Evolutionary conservation across 768 basidiomycete genomes (phyloP).

Genomic region (Mycena metata): DNA sequence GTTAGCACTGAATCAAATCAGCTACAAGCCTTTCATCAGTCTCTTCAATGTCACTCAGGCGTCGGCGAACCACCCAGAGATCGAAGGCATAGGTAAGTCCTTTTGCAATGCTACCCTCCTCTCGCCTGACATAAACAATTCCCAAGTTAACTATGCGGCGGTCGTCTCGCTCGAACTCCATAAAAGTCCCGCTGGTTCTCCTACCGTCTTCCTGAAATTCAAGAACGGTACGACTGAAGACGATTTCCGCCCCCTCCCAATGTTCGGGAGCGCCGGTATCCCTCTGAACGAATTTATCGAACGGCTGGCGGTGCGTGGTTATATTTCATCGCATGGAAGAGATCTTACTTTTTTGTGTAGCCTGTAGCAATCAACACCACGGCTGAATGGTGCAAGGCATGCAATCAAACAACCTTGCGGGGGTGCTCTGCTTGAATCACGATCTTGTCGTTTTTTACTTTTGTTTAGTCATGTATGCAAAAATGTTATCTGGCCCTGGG

Average conservation of each 20-base stretch:
- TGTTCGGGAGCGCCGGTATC: constrained; percentile 48
- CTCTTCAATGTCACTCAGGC: constrained; percentile 70
- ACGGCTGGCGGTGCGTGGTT: constrained; percentile 49
- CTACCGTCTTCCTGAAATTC: constrained; percentile 53
- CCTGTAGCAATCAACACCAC: constrained; percentile 57
- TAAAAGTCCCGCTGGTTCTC: constrained; percentile 42
- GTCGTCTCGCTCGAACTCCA: constrained; percentile 59
- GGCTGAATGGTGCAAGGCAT: constrained; percentile 58
- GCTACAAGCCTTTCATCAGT: constrained; percentile 71
- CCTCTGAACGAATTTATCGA: constrained; percentile 55
- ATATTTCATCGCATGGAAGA: not conserved
- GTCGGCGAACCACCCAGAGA: constrained; percentile 51
- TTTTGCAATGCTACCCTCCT: not conserved
- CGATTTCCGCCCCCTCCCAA: constrained; percentile 49
- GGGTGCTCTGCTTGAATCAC: constrained; percentile 46
- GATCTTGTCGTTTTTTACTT: too few relatives aligned
- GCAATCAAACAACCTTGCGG: constrained; percentile 54
- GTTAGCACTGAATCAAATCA: constrained; percentile 58
- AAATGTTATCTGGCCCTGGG: too few relatives aligned
- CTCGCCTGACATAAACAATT: not conserved
- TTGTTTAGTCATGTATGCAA: too few relatives aligned
- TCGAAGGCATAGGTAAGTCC: constrained; percentile 57
- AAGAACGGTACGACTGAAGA: constrained; percentile 60
- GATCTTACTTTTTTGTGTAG: constrained; percentile 37
- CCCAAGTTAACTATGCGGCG: constrained; percentile 57